Evolutionary conservation across 306 rosid species (phyloP).

Genomic region (Cucumis melo): DNA sequence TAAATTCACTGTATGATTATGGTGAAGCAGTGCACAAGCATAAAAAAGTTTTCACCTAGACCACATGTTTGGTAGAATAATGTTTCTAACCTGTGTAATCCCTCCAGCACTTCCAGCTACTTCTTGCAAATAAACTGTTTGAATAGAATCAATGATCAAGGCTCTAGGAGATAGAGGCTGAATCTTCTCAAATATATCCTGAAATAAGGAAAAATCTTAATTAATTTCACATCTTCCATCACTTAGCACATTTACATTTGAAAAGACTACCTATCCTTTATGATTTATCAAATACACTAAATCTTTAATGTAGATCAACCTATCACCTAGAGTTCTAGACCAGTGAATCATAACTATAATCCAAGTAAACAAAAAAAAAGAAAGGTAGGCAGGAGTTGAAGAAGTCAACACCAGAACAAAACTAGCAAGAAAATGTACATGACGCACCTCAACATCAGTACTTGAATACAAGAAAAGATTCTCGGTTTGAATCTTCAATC

Average conservation of each 20-base stretch:
- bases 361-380: background rate
- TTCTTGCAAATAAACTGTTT: constrained; percentile 66
- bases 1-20: background rate
- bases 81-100: constrained; percentile 38
- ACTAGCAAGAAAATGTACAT: constrained; percentile 4
- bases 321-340: background rate
- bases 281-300: background rate
- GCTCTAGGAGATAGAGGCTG: constrained; percentile 53
- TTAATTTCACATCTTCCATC: background rate
- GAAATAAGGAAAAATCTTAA: constrained; percentile 18
- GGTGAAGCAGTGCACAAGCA: background rate
- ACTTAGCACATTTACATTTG: background rate
- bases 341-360: constrained; percentile 3
- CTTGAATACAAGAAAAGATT: constrained; percentile 70
- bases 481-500: constrained; percentile 54
- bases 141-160: constrained; percentile 77
- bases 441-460: constrained; percentile 78
- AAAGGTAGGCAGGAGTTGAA: background rate
- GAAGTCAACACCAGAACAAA: background rate
- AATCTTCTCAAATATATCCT: constrained; percentile 69
- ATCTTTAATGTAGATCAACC: background rate
- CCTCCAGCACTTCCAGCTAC: constrained; percentile 76
- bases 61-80: background rate
- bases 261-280: background rate
- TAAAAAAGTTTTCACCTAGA: background rate